Evolutionary conservation across 202 grass and related monocot genomes (phyloP), one percentile per base, ranked within the genome.

Genomic region (Digitaria exilis): DNA sequence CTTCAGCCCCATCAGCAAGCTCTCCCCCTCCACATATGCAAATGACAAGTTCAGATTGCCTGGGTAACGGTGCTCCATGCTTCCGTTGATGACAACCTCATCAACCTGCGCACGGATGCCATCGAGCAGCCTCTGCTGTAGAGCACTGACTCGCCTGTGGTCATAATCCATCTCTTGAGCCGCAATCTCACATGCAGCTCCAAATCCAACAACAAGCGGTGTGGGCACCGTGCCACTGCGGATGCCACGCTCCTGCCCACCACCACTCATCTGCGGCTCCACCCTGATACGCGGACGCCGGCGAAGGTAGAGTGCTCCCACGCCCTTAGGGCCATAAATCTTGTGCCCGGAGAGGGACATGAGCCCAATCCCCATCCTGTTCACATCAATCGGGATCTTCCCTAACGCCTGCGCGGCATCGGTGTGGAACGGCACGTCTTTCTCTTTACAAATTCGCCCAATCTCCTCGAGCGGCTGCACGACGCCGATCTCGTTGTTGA

Each of bases 401-500:
- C 92, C 90, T 16, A 94, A 81, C 50, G 92, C 92, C 84, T 94
- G 92, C 0, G 90, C 92, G 0, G 87, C 92, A 1, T 94, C 90
- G 0, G 92, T 94, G 87, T 94, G 92, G 84, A 94, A 94, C 1
- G 84, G 87, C 17, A 94, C 78, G 15, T 84, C 87, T 44, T 84
- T 92, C 63, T 94, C 90, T 16, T 77, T 83, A 64, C 87, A 95
- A 75, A 95, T 90, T 17, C 84, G 85, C 0, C 92, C 92, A 35
- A 95, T 95, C 50, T 95, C 84, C 84, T 95, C 87, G 16, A 95
- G 55, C 12, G 87, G 90, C 76, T 95, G 90, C 2, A 92, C 85
- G 13, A 95, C 90, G 28, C 92, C 92, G 19, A 95, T 95, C 87
- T 95, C 92, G 78, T 92, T 95, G 82, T 95, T 95, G 4, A 95